Evolutionary conservation across 2,329 filamentous ascomycete genomes (phyloP).

Genomic region (Pleoardoris graminearum): DNA sequence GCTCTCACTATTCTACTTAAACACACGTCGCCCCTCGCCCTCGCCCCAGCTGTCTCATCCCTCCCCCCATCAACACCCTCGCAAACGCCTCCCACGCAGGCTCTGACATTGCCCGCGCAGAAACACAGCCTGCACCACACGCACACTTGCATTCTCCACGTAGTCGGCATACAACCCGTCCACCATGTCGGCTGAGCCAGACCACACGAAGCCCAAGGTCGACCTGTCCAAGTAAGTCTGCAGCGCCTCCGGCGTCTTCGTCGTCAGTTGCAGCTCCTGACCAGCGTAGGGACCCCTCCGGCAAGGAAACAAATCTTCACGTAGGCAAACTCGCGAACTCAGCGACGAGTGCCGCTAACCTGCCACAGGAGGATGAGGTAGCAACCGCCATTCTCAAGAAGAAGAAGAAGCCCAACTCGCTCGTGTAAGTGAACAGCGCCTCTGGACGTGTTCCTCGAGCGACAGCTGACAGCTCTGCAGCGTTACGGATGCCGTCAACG

Average conservation of each 20-base stretch:
- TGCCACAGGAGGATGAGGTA: conserved; percentile 76
- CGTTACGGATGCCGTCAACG: conserved; percentile 97
- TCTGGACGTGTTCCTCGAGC: background rate
- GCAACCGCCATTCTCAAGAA: conserved; percentile 98
- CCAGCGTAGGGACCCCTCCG: conserved; percentile 75
- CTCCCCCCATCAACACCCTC: conserved; percentile 27
- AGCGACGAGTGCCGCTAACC: conserved; percentile 34
- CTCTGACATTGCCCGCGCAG: conserved; percentile 17
- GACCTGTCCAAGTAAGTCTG: conserved; percentile 51
- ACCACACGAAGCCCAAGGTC: conserved; percentile 53
- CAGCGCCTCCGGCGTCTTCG: conserved; percentile 11
- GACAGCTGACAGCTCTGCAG: conserved; percentile 55
- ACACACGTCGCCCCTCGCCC: conserved; percentile 39
- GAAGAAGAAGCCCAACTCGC: conserved; percentile 99
- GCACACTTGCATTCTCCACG: conserved; percentile 22
- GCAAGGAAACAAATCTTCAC: conserved; percentile 72
- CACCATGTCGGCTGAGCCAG: conserved; percentile 56
- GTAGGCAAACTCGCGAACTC: conserved; percentile 52
- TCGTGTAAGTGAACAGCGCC: conserved; percentile 70
- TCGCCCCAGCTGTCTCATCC: conserved; percentile 19
- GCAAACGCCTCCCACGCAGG: conserved; percentile 11
- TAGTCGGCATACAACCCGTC: conserved; percentile 17
- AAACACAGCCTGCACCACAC: conserved; percentile 12
- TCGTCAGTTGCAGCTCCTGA: conserved; percentile 46
- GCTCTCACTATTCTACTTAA: conserved; percentile 29